A percentile compares a stretch with the other conserved stretches of the same genome.
Evolutionary conservation across 306 rosid species (phyloP).

Genomic region (peach (Prunus persica)): DNA sequence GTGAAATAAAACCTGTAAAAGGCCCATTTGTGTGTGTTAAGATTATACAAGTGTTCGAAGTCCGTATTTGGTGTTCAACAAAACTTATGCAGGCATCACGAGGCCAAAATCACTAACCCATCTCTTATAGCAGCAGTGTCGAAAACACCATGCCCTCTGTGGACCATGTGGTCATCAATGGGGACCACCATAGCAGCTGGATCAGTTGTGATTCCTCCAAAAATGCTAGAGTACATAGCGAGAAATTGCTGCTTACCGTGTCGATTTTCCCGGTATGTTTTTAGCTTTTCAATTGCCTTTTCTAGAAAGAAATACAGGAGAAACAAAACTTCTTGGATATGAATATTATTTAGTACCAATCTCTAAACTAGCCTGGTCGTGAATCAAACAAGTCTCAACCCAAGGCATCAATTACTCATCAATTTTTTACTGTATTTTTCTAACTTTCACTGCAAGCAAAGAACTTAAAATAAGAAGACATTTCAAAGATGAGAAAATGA

Average conservation of each 20-base stretch:
- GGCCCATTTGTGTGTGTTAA: neutral
- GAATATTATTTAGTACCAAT: neutral
- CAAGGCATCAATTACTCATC: neutral
- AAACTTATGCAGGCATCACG: neutral
- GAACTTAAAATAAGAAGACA: neutral
- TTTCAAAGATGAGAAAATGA: constrained; percentile 17
- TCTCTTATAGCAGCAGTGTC: constrained; percentile 85
- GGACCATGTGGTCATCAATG: constrained; percentile 95
- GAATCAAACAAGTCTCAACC: neutral
- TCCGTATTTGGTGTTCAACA: neutral
- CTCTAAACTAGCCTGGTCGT: neutral
- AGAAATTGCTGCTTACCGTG: constrained; percentile 58
- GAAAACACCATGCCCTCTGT: constrained; percentile 92
- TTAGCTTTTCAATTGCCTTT: constrained; percentile 58
- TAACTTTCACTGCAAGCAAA: neutral
- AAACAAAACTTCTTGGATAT: neutral
- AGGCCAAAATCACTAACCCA: constrained; percentile 54
- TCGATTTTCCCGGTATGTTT: constrained; percentile 44
- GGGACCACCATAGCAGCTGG: constrained; percentile 86
- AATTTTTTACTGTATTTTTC: neutral
- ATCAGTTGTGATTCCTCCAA: constrained; percentile 79
- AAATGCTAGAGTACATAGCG: constrained; percentile 90
- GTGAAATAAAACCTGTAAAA: too few relatives aligned
- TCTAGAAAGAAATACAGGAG: neutral
- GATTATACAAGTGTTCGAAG: neutral